A percentile compares a stretch with the other conserved stretches of the same genome.
Conservation (phyloP, 148 eudicot species). For the Rhododendron ovatum region DNA sequence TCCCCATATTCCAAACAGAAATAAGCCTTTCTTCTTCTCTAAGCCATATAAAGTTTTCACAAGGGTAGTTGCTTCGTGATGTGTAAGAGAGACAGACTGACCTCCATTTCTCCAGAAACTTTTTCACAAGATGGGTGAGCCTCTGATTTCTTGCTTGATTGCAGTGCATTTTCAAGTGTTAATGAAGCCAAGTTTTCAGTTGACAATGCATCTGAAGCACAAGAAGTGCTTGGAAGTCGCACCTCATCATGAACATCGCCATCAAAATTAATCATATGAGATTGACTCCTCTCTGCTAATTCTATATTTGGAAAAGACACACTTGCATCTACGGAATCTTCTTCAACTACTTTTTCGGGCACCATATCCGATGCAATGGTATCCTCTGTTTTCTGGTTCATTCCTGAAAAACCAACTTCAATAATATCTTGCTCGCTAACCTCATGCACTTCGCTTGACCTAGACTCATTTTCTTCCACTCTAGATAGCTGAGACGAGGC, state of each 20-base stretch:
- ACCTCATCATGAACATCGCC: background rate
- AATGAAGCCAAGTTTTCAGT: background rate
- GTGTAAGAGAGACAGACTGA: background rate
- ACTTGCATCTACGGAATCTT: background rate
- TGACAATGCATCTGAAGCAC: background rate
- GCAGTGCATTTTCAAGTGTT: background rate
- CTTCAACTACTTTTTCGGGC: conserved; percentile 5
- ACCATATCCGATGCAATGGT: background rate
- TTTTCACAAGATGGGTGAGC: background rate
- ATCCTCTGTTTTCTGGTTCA: conserved; percentile 8
- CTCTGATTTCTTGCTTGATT: background rate
- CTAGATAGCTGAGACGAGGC: conserved; percentile 32
- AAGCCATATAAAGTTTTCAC: background rate
- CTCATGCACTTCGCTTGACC: conserved; percentile 25
- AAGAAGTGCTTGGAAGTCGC: background rate
- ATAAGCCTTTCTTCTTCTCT: no score
- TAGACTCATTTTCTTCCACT: conserved; percentile 33
- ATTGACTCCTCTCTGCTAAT: background rate
- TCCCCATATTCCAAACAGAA: no score
- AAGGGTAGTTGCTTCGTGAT: background rate
- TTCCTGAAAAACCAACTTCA: conserved; percentile 22
- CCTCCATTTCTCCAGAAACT: conserved; percentile 7
- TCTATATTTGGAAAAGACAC: background rate
- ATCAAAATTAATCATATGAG: background rate
- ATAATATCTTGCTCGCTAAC: conserved; percentile 25